A percentile compares a stretch with the other conserved stretches of the same genome.
Evolutionary conservation across 306 rosid species (phyloP).

Genomic region (Vigna angularis): DNA sequence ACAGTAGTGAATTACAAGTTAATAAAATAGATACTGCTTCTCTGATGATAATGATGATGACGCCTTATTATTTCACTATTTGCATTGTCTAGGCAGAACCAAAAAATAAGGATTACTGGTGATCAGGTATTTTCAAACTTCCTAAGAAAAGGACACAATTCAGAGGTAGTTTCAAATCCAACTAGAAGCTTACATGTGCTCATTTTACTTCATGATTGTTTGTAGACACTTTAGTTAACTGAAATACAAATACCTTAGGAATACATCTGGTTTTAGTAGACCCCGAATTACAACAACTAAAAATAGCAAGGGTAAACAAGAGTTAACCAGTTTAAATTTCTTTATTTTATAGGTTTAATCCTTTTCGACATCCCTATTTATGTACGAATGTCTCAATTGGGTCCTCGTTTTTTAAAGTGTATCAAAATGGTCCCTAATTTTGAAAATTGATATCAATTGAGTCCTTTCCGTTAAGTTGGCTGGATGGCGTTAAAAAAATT

Average conservation of each 20-base stretch:
- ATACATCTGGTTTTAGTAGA: conserved; percentile 19
- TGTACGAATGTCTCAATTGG: too few relatives aligned
- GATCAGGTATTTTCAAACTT: conserved; percentile 15
- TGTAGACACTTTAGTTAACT: conserved; percentile 4
- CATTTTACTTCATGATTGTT: conserved; percentile 16
- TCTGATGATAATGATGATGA: not conserved
- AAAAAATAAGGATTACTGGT: conserved; percentile 3
- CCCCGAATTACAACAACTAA: not conserved
- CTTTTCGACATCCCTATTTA: too few relatives aligned
- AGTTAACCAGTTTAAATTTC: conserved; percentile 11
- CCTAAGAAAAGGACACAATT: conserved; percentile 5
- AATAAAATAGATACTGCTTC: not conserved
- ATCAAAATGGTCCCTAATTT: too few relatives aligned
- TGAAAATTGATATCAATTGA: too few relatives aligned
- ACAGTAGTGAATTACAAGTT: conserved; percentile 1
- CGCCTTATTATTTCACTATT: conserved; percentile 19
- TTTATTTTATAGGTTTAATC: conserved; percentile 22
- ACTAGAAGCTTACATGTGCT: conserved; percentile 18
- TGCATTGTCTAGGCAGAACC: conserved; percentile 25
- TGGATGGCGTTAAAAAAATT: too few relatives aligned
- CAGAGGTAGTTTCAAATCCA: conserved; percentile 24
- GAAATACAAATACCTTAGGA: conserved; percentile 36
- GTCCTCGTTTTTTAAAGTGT: too few relatives aligned
- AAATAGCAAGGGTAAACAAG: conserved; percentile 29
- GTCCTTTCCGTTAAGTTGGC: too few relatives aligned